Percentiles rank a stretch among this genome's conserved stretches.
phyloP scores from a whole-genome alignment of 306 rosid genomes.

The Mimosa bimucronata region DNA sequence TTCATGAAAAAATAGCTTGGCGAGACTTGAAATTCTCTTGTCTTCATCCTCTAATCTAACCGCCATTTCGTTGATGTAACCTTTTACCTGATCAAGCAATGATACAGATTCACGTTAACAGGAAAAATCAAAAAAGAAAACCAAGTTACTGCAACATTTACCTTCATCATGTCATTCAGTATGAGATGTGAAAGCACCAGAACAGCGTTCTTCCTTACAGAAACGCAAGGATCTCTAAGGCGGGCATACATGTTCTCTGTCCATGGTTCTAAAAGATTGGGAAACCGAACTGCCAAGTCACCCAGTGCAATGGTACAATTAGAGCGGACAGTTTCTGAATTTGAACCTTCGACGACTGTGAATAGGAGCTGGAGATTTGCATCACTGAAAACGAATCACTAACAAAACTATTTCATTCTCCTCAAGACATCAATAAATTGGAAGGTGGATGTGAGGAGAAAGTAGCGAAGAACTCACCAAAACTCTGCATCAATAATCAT shows the following conservation, averaged over 20 bases:
- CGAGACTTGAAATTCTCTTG: constrained; percentile 86
- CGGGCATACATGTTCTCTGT: constrained; percentile 94
- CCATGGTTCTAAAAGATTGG: constrained; percentile 96
- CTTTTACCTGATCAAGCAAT: constrained; percentile 74
- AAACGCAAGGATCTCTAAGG: constrained; percentile 67
- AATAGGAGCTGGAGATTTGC: constrained; percentile 95
- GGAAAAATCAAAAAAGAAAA: constrained; percentile 30
- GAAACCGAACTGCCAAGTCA: constrained; percentile 94
- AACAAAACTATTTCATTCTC: constrained; percentile 31
- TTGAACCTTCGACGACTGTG: constrained; percentile 82
- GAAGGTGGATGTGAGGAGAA: constrained; percentile 16
- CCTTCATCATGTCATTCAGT: constrained; percentile 99
- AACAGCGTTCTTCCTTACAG: constrained; percentile 95
- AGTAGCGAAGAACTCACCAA: constrained; percentile 63
- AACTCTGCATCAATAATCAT: constrained; percentile 91
- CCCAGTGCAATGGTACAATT: constrained; percentile 93
- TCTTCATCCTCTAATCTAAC: constrained; percentile 86
- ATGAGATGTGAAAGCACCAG: constrained; percentile 98
- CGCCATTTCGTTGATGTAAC: constrained; percentile 92
- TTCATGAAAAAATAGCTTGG: constrained; percentile 85
- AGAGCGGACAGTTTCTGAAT: constrained; percentile 89
- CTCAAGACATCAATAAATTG: constrained; percentile 4
- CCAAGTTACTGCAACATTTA: constrained; percentile 37
- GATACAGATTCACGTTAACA: constrained; percentile 35
- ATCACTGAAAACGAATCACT: constrained; percentile 55